A percentile compares a stretch with the other conserved stretches of the same genome.
Conservation (phyloP, 2,329 filamentous ascomycete genomes). For the Talaromyces sp. region DNA sequence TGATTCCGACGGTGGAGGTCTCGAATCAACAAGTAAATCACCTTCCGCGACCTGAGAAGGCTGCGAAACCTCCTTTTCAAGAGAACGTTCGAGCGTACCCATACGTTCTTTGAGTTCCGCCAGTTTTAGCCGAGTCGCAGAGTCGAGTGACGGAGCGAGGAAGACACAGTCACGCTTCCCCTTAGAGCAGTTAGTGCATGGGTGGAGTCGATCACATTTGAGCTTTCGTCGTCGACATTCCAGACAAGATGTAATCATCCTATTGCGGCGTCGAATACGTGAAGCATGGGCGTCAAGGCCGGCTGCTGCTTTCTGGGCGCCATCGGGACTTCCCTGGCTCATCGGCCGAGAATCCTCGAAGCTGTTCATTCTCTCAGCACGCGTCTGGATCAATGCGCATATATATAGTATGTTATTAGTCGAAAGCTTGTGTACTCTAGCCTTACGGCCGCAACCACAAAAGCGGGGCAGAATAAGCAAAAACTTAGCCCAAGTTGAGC, state of each 20-base stretch:
- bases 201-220: conserved; percentile 69
- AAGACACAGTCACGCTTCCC: conserved; percentile 58
- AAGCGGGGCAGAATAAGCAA: conserved; percentile 5
- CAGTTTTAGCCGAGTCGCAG: conserved; percentile 65
- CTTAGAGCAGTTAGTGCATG: conserved; percentile 60
- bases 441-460: conserved; percentile 13
- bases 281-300: neutral
- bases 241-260: conserved; percentile 67
- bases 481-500: neutral
- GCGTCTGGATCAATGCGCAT: neutral
- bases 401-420: neutral
- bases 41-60: conserved; percentile 12
- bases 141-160: conserved; percentile 64
- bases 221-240: conserved; percentile 71
- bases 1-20: conserved; percentile 21
- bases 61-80: conserved; percentile 60
- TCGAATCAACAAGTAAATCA: neutral
- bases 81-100: conserved; percentile 64
- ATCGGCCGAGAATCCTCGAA: neutral
- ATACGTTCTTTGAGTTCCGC: conserved; percentile 78
- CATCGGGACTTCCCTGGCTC: conserved; percentile 2
- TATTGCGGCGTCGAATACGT: conserved; percentile 56
- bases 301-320: neutral
- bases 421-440: neutral
- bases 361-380: neutral